Evolutionary conservation across 495 filamentous ascomycete species (phyloP), one percentile per base, ranked within the genome.

Genomic region (Extremus antarcticus): DNA sequence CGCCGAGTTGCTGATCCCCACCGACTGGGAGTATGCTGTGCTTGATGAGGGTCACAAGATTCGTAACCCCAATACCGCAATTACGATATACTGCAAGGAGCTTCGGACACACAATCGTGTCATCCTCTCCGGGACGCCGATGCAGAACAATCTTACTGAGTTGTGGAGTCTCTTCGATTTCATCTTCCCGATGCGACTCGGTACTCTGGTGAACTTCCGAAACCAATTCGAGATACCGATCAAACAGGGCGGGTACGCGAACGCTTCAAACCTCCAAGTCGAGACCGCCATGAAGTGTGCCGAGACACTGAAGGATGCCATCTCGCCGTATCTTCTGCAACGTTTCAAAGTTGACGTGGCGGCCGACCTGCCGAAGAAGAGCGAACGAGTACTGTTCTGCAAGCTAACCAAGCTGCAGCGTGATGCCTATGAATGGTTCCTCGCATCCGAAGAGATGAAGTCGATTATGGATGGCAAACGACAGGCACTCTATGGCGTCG

Each of bases 41-140:
- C 80, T 98, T 2, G 92, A 98, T 50, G 92, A 98, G 74, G 92
- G 92, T 10, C 92, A 98, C 70, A 95, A 94, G 70, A 98, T 98
- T 57, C 82, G 90, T 20, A 97, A 97, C 64, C 92, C 92, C 1
- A 90, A 97, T 63, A 86, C 90, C 2, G 82, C 80, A 0, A 90
- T 96, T 53, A 95, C 92, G 0, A 85, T 95, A 47, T 84, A 87
- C 61, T 94, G 87, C 76, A 97, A 97, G 65, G 86, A 94, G 62
- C 74, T 98, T 15, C 76, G 82, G 29, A 97, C 92, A 7, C 76
- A 82, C 2, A 90, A 97, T 65, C 83, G 92, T 23, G 74, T 97
- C 49, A 97, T 98, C 55, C 74, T 97, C 3, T 96, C 92, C 0
- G 92, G 92, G 8, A 98, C 92, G 0, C 92, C 92, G 1, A 94